A percentile compares a stretch with the other conserved stretches of the same genome.
Evolutionary conservation across 2,329 filamentous ascomycete genomes (phyloP).

Genomic region (Nothopassalora personata): DNA sequence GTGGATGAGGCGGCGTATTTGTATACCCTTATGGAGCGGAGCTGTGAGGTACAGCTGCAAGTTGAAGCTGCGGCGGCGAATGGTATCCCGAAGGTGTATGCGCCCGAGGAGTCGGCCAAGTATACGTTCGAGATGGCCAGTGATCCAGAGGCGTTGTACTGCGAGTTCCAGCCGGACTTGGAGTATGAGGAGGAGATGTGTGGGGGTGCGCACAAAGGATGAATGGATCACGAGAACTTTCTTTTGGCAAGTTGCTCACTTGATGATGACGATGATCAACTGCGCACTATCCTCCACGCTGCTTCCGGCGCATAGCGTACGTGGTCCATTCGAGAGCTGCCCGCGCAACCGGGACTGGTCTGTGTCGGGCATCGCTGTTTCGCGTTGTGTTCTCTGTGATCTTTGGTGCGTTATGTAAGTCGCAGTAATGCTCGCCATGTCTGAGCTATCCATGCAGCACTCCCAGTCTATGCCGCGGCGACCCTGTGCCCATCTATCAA

Average conservation of each 20-base stretch:
- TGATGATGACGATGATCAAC: not conserved
- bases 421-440: too few species aligned
- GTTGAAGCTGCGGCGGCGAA: slow-evolving; percentile 61
- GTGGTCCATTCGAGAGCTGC: too few species aligned
- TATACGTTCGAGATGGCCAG: slow-evolving; percentile 49
- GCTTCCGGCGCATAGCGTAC: not conserved
- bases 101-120: slow-evolving; percentile 52
- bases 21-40: slow-evolving; percentile 63
- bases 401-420: too few species aligned
- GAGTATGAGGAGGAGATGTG: slow-evolving; percentile 36
- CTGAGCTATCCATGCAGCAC: not conserved
- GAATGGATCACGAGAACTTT: not conserved
- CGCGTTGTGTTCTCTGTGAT: too few species aligned
- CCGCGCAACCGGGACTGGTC: too few species aligned
- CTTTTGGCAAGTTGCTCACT: not conserved
- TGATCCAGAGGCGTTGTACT: slow-evolving; percentile 47
- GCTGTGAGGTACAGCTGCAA: slow-evolving; percentile 62
- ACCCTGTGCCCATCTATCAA: slow-evolving; percentile 8
- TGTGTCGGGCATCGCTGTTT: too few species aligned
- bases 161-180: slow-evolving; percentile 49
- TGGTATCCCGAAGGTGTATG: slow-evolving; percentile 47
- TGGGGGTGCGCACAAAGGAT: slow-evolving; percentile 21
- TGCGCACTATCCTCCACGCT: not conserved
- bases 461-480: not conserved
- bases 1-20: slow-evolving; percentile 71